A percentile compares a stretch with the other conserved stretches of the same genome.
These are phyloP conservation scores for Neospora caninum DNA, from an alignment of 169 alveolate species.

Conservation along the genomic window DNA sequence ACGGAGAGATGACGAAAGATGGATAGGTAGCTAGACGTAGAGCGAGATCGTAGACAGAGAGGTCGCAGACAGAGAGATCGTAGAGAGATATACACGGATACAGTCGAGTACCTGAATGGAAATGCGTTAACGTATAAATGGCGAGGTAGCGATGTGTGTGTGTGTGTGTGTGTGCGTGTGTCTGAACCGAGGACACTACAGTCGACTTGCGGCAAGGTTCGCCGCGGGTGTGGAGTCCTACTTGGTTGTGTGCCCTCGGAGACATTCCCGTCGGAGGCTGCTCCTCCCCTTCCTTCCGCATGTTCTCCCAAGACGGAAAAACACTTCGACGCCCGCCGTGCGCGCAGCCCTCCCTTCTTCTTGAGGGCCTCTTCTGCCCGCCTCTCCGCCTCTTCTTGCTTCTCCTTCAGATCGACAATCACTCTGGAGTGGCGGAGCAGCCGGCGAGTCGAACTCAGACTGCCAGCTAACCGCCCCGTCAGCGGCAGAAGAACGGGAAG, in stretches of 20 bases:
- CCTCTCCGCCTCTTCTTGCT: not conserved
- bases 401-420: not conserved
- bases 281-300: not conserved
- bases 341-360: not conserved
- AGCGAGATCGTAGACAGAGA: no score
- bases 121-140: no score
- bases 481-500: constrained; percentile 28
- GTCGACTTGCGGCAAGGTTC: no score
- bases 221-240: not conserved
- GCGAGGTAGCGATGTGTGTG: no score
- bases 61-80: not conserved
- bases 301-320: not conserved
- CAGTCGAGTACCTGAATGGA: no score
- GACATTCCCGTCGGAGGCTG: not conserved
- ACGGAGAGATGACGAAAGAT: no score
- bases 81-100: no score
- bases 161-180: no score
- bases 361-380: not conserved
- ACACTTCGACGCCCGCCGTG: not conserved
- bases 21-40: no score
- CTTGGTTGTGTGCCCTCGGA: not conserved
- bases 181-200: no score
- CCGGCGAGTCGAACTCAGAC: constrained; percentile 25
- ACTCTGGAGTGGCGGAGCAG: not conserved
- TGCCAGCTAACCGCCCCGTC: constrained; percentile 13